Evolutionary conservation across 176 grass and related monocot species (phyloP).

Genomic region (barley (Hordeum vulgare)): DNA sequence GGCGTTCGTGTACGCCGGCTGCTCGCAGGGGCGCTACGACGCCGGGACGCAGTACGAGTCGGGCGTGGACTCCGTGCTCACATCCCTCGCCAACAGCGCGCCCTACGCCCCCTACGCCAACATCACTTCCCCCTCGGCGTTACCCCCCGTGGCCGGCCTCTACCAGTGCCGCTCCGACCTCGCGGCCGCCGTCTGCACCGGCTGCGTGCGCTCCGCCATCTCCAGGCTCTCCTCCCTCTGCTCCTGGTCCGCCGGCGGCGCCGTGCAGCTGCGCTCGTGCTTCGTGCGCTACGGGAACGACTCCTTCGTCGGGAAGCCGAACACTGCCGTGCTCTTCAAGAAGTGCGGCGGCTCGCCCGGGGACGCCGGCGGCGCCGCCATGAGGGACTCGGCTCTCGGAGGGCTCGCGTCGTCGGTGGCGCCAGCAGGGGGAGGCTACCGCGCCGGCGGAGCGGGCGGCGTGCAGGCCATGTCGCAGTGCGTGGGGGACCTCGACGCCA

Average conservation of each 20-base stretch:
- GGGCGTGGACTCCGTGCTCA: slow-evolving; percentile 68
- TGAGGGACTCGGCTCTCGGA: slow-evolving; percentile 71
- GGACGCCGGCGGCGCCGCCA: slow-evolving; percentile 35
- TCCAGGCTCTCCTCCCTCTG: slow-evolving; percentile 63
- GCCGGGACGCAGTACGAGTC: slow-evolving; percentile 42
- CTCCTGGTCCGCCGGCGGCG: slow-evolving; percentile 50
- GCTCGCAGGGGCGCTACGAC: slow-evolving; percentile 62
- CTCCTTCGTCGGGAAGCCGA: slow-evolving; percentile 74
- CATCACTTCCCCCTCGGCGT: slow-evolving; percentile 28
- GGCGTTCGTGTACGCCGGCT: slow-evolving; percentile 77
- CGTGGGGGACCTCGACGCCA: slow-evolving; percentile 64
- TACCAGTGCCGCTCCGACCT: slow-evolving; percentile 95
- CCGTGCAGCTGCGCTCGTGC: slow-evolving; percentile 70
- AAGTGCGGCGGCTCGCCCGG: slow-evolving; percentile 56
- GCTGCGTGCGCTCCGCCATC: slow-evolving; percentile 63
- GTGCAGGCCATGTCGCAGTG: slow-evolving; percentile 96
- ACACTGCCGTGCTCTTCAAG: slow-evolving; percentile 71
- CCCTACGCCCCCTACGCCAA: slow-evolving; percentile 50
- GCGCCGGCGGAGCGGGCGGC: slow-evolving; percentile 46
- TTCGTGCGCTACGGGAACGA: slow-evolving; percentile 85
- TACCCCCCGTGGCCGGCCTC: slow-evolving; percentile 36
- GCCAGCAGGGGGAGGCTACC: slow-evolving; percentile 43
- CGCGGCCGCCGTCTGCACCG: slow-evolving; percentile 35
- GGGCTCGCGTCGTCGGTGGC: slow-evolving; percentile 35
- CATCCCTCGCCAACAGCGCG: slow-evolving; percentile 54